Evolutionary conservation across 2,329 filamentous ascomycete genomes (phyloP).

Genomic region (Stagonosporopsis rhizophila): DNA sequence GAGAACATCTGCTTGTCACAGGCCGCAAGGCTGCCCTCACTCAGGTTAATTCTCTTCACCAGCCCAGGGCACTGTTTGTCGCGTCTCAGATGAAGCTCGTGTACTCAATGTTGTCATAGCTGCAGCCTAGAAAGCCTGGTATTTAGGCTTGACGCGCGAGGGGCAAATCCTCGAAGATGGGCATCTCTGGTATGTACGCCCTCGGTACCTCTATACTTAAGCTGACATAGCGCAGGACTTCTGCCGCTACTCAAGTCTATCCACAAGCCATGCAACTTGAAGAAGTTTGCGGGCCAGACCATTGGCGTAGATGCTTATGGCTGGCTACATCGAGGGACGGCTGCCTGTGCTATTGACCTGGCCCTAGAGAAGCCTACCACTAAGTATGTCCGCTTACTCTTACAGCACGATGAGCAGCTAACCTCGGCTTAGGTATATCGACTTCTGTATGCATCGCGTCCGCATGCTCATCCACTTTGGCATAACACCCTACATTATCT

Average conservation of each 20-base stretch:
- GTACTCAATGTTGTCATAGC: constrained; percentile 31
- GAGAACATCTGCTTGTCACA: constrained; percentile 21
- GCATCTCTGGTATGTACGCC: constrained; percentile 47
- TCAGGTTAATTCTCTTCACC: background rate
- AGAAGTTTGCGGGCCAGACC: constrained; percentile 85
- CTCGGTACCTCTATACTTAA: constrained; percentile 23
- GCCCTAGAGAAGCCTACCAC: constrained; percentile 86
- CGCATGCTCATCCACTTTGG: constrained; percentile 94
- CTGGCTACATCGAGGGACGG: constrained; percentile 94
- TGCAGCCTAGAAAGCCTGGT: constrained; percentile 20
- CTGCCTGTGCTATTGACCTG: constrained; percentile 88
- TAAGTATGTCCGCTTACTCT: constrained; percentile 65
- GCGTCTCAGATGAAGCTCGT: background rate
- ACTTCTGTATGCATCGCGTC: constrained; percentile 88
- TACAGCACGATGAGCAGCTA: constrained; percentile 5
- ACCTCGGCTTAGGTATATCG: constrained; percentile 73
- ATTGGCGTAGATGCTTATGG: constrained; percentile 97
- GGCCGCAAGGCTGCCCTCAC: constrained; percentile 15
- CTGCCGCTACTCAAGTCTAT: constrained; percentile 95
- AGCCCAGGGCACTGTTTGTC: constrained; percentile 4
- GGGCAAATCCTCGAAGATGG: constrained; percentile 46
- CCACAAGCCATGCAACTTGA: constrained; percentile 84
- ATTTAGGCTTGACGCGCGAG: constrained; percentile 36
- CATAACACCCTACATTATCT: constrained; percentile 92
- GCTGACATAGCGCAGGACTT: constrained; percentile 67